Base-by-base conservation (phyloP, 2,329 filamentous ascomycete species). In the Aspergillus fumigatiaffinis region DNA sequence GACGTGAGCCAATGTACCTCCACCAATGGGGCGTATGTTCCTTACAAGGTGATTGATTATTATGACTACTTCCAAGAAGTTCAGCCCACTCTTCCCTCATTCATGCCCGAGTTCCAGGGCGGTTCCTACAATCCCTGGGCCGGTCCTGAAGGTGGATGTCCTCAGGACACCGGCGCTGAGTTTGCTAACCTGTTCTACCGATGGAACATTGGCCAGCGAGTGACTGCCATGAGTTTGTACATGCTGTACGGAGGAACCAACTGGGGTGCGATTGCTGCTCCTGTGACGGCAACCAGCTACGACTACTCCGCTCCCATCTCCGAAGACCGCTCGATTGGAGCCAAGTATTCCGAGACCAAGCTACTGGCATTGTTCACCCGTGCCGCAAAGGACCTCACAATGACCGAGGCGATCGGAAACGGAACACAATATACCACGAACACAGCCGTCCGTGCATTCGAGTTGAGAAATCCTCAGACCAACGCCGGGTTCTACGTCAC, bases 201-300 rank as follows among this genome's bases (percentile, higher is more conserved):
- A 10, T 81, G 87, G 65, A 79, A 86, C 53, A 81, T 87, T 26
- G 82, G 78, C 26, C 82, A 87, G 63, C 76, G 82, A 0, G 79
- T 86, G 3, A 84, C 83, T 0, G 83, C 82, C 0, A 79, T 87
- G 54, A 85, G 80, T 29, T 69, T 88, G 1, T 88, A 88, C 66
- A 87, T 88, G 84, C 72, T 85, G 52, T 88, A 81, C 53, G 85
- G 85, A 3, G 85, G 85, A 2, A 87, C 85, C 0, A 86, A 83
- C 60, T 87, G 84, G 84, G 85, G 84, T 4, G 80, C 80, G 50
- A 72, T 85, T 29, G 81, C 83, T 12, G 79, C 80, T 3, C 83
- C 85, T 0, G 80, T 83, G 1, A 83, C 84, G 29, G 83, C 80
- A 1, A 83, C 81, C 3, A 85, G 82, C 32, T 87, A 87, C 61